Conservation (phyloP, 2,329 filamentous ascomycete species). For the Colletotrichum graminicola region DNA sequence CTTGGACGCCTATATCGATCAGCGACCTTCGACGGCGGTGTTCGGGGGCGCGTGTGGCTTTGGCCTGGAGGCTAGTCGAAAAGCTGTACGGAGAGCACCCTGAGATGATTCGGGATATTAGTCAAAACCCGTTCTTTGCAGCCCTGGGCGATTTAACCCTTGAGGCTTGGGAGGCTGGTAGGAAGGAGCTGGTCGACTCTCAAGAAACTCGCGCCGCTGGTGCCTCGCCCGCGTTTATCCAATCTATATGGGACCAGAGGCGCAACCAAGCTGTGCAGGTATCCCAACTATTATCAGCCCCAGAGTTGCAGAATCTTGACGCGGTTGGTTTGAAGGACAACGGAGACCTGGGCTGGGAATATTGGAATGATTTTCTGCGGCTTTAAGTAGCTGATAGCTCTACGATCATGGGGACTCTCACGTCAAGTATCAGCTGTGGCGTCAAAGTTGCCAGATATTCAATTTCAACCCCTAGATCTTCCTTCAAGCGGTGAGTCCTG, state of each 20-base stretch:
- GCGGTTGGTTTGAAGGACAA: conserved; percentile 9
- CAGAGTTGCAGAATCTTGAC: not conserved
- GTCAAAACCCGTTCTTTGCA: not conserved
- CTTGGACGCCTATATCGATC: conserved; percentile 49
- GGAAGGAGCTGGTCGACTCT: not conserved
- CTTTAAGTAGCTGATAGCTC: not conserved
- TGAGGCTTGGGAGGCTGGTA: conserved; percentile 23
- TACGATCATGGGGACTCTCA: not conserved
- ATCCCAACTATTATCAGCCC: not conserved
- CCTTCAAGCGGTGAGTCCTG: not conserved
- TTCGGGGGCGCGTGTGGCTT: conserved; percentile 37
- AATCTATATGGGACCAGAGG: not conserved
- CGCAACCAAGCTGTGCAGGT: not conserved
- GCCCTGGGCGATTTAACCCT: conserved; percentile 9
- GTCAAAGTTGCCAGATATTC: not conserved
- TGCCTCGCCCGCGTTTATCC: conserved; percentile 6
- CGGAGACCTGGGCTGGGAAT: conserved; percentile 30
- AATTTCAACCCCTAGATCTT: not conserved
- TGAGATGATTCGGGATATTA: conserved; percentile 31
- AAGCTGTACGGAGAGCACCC: conserved; percentile 45
- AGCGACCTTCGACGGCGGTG: conserved; percentile 48
- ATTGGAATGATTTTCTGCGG: conserved; percentile 32
- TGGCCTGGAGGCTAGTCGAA: conserved; percentile 48
- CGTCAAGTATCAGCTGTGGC: not conserved
- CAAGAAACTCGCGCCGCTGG: not conserved